Base-by-base conservation (phyloP, 1,139 yeast species). In the Kluyveromyces sp. region DNA sequence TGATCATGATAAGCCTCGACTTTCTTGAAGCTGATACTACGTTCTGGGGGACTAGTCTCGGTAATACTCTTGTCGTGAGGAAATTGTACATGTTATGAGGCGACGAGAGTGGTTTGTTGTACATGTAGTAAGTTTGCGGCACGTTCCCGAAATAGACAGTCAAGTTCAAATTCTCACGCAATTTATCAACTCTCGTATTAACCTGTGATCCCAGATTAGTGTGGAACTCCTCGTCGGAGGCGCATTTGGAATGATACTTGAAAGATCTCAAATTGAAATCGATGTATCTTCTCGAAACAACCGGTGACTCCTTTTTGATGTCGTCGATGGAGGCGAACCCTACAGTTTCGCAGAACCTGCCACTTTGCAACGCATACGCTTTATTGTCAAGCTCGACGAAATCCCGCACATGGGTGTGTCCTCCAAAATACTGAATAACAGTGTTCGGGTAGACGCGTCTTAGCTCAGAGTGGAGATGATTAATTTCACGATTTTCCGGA, bases 391-490 rank as follows among this genome's bases (percentile, higher is more conserved):
- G 71, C 3, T 78, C 69, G 4, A 76, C 73, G 61, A 82, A 89
- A 64, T 92, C 97, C 49, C 98, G 71, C 32, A 92, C 79, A 61
- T 92, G 98, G 34, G 94, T 80, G 64, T 92, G 98, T 0, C 97
- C 98, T 1, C 97, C 97, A 61, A 92, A 81, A 58, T 84, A 84
- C 57, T 87, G 95, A 41, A 92, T 84, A 1, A 80, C 71, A 0
- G 75, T 73, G 22, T 70, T 57, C 2, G 94, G 89, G 56, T 75
- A 82, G 32, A 63, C 69, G 18, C 60, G 49, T 44, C 97, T 73
- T 35, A 92, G 64, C 8, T 64, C 66, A 0, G 58, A 35, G 54
- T 83, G 87, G 31, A 83, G 62, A 2, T 61, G 53, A n/a, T 69
- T 60, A 12, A 76, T 55, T 43, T 68, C 69, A 41, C 69, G 67